These are phyloP conservation scores for Helianthus tuberosus DNA, from an alignment of 129 eudicot species.

Conservation along the genomic window DNA sequence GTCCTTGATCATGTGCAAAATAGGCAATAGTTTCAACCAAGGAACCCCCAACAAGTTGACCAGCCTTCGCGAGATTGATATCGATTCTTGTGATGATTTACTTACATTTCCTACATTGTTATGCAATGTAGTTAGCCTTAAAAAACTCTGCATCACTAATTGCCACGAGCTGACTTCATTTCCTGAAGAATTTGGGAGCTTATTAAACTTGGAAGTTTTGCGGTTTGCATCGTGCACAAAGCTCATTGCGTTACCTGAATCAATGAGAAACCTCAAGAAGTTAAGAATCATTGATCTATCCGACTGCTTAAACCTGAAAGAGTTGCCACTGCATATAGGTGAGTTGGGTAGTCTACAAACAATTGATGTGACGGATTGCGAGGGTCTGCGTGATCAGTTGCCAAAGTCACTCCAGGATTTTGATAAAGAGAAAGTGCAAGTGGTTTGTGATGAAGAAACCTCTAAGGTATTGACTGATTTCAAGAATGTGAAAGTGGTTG, in stretches of 20 bases:
- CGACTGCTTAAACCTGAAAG: background rate
- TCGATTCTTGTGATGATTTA: constrained; percentile 33
- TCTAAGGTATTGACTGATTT: background rate
- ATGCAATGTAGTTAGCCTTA: background rate
- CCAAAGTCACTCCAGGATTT: constrained; percentile 9
- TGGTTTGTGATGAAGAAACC: constrained; percentile 15
- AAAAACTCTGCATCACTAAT: constrained; percentile 10
- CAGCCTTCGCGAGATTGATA: constrained; percentile 37
- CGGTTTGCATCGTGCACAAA: constrained; percentile 19
- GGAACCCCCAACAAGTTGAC: constrained; percentile 25
- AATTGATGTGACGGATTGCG: constrained; percentile 5
- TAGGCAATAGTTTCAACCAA: constrained; percentile 19
- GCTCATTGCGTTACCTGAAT: constrained; percentile 5
- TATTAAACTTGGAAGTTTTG: constrained; percentile 19
- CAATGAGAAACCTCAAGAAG: background rate
- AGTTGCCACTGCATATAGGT: background rate
- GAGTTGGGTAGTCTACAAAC: constrained; percentile 18
- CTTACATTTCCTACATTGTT: background rate
- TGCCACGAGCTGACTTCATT: constrained; percentile 12
- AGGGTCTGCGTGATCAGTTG: background rate
- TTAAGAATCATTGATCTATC: constrained; percentile 9
- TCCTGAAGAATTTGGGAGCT: constrained; percentile 15
- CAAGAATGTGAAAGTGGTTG: constrained; percentile 10
- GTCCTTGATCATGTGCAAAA: no score
- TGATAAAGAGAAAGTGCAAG: background rate